Evolutionary conservation across 1,284 basidiomycete species (phyloP).

Genomic region (Ustilago esculenta): DNA sequence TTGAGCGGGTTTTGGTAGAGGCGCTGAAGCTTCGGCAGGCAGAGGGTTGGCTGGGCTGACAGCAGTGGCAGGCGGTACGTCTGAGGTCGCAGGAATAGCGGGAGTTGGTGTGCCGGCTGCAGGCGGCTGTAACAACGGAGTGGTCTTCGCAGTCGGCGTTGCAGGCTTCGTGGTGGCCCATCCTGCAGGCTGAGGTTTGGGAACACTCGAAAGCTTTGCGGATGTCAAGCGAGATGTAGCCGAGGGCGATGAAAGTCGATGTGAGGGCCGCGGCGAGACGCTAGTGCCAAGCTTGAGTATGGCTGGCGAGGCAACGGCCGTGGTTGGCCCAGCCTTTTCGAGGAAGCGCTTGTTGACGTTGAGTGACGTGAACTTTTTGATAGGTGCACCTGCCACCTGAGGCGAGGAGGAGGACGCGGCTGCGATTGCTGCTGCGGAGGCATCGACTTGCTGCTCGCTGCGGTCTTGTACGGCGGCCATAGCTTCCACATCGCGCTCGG

Average conservation of each 20-base stretch:
- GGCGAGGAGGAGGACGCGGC: constrained; percentile 12
- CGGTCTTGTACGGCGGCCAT: constrained; percentile 27
- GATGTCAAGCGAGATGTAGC: constrained; percentile 38
- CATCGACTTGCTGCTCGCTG: constrained; percentile 2
- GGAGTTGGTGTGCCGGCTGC: neutral
- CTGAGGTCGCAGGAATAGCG: constrained; percentile 2
- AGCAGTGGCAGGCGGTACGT: neutral
- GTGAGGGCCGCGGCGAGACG: constrained; percentile 28
- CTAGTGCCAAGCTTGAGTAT: constrained; percentile 37
- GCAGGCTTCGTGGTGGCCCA: constrained; percentile 44
- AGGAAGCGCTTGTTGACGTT: constrained; percentile 65
- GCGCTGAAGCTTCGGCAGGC: constrained; percentile 34
- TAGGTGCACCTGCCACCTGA: constrained; percentile 13
- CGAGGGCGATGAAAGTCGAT: constrained; percentile 42
- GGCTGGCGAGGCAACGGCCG: constrained; percentile 17
- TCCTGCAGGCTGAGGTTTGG: constrained; percentile 46
- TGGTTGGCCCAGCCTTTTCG: constrained; percentile 57
- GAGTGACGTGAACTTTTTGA: constrained; percentile 63
- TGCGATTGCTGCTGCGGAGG: constrained; percentile 1
- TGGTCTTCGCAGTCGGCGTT: constrained; percentile 20
- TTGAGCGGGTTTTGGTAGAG: constrained; percentile 11
- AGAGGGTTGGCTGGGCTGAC: constrained; percentile 17
- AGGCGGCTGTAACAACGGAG: constrained; percentile 9
- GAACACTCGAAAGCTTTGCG: constrained; percentile 49
- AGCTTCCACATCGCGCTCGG: constrained; percentile 38